Base-by-base conservation (phyloP, 345 rosid genomes). In the Heritiera littoralis region DNA sequence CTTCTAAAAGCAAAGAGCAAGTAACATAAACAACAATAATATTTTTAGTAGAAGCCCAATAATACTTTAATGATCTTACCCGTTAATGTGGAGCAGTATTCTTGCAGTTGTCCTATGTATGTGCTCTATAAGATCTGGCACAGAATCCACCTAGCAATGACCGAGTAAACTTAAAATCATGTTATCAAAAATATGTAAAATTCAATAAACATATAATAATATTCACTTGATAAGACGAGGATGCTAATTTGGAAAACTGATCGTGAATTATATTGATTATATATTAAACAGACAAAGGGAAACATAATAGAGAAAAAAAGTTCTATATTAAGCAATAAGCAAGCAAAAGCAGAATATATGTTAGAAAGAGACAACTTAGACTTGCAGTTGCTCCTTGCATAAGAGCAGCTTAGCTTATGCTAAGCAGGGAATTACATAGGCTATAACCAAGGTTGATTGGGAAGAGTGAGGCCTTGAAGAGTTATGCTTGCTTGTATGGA, bases 41-140 rank as follows among this genome's bases (percentile, higher is more conserved):
- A 63, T 11, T 7, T 46, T 64, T n/a, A 13, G 20, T 13, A 76
- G 43, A 23, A 66, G 28, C 3, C 7, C 17, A 8, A 28, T 64
- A 9, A 40, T 17, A 15, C 2, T 38, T 66, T 20, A n/a, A 23
- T 76, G 59, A 54, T 72, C 86, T 90, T 88, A 97, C 99, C 99
- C 98, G 58, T 93, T 86, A 64, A 97, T 92, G 79, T 94, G 99
- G 71, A 97, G 97, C 76, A 97, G 88, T 67, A 85, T 83, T 82
- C 94, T 94, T 45, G 98, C 97, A 80, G 98, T 97, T 78, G 97
- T 88, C 88, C 91, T 87, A 79, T 97, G 97, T 83, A 97, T 89
- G 79, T 88, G 92, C 87, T 87, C 89, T 11, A 79, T 81, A 79
- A 94, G 95, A 86, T 90, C 93, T 52, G 94, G 94, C 64, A 94